Percentiles rank a stretch among this genome's conserved stretches.
Conservation (phyloP, 2,329 filamentous ascomycete species). For the Arthrobotrys entomopaga region DNA sequence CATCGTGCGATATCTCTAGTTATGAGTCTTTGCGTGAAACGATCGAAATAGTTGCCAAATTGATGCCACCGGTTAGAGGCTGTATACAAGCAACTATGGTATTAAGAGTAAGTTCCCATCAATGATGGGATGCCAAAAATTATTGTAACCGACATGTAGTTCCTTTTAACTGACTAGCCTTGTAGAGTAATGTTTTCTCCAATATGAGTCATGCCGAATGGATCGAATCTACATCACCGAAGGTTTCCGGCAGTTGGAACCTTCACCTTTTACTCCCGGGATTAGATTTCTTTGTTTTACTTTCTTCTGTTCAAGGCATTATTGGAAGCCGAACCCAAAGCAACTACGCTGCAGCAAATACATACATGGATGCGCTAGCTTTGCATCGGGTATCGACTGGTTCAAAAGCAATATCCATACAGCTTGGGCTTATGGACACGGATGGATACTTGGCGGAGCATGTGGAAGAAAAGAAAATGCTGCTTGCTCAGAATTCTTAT, state of each 20-base stretch:
- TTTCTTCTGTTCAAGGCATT: slow-evolving; percentile 62
- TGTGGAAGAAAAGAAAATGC: not conserved
- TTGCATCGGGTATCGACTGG: slow-evolving; percentile 60
- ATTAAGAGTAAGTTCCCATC: slow-evolving; percentile 7
- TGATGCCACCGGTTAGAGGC: slow-evolving; percentile 14
- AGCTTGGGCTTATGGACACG: slow-evolving; percentile 10
- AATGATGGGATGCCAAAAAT: not conserved
- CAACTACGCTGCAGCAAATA: slow-evolving; percentile 65
- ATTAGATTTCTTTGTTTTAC: slow-evolving; percentile 64
- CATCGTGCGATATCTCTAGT: slow-evolving; percentile 21
- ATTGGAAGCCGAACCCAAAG: slow-evolving; percentile 63
- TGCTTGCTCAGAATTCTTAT: slow-evolving; percentile 10
- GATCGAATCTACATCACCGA: slow-evolving; percentile 66
- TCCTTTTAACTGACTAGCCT: no score
- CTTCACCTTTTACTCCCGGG: slow-evolving; percentile 64
- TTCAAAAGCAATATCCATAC: slow-evolving; percentile 58
- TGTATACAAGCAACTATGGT: slow-evolving; percentile 37
- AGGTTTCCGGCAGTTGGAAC: slow-evolving; percentile 68
- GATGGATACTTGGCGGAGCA: slow-evolving; percentile 13
- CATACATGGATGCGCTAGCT: slow-evolving; percentile 63
- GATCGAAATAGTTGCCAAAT: not conserved
- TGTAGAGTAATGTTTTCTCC: slow-evolving; percentile 42
- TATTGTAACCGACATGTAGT: slow-evolving; percentile 8
- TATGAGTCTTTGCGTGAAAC: not conserved
- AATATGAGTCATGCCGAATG: slow-evolving; percentile 62